A percentile compares a stretch with the other conserved stretches of the same genome.
phyloP scores from a whole-genome alignment of 768 basidiomycete species.

The Cubamyces sp. region DNA sequence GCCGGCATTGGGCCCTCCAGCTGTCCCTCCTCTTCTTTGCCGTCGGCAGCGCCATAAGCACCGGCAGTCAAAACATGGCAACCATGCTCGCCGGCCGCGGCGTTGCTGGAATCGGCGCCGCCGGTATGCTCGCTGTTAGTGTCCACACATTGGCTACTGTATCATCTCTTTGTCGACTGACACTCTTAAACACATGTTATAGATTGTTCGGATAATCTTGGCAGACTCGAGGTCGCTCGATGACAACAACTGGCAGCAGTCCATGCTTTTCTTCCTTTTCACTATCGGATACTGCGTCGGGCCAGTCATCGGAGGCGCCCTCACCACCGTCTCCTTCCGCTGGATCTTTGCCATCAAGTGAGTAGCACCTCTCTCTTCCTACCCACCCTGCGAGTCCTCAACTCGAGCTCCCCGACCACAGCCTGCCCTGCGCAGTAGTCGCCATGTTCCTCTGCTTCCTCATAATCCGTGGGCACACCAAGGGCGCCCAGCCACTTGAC shows the following conservation, averaged over 20 bases:
- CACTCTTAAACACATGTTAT: too few species aligned
- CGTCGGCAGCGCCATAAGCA: constrained; percentile 50
- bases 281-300: constrained; percentile 46
- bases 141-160: too few species aligned
- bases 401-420: constrained; percentile 18
- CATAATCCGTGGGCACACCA: constrained; percentile 42
- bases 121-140: constrained; percentile 44
- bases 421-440: constrained; percentile 44
- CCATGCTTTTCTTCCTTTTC: constrained; percentile 48
- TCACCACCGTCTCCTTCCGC: constrained; percentile 46
- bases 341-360: constrained; percentile 64
- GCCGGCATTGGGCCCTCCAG: constrained; percentile 52
- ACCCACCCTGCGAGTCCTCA: neutral
- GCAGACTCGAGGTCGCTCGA: constrained; percentile 48
- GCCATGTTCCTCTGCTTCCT: constrained; percentile 46
- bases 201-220: constrained; percentile 49
- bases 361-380: constrained; percentile 14
- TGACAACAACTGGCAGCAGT: constrained; percentile 46
- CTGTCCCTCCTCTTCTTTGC: constrained; percentile 49
- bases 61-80: constrained; percentile 49
- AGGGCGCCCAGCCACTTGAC: constrained; percentile 24
- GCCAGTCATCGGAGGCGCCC: constrained; percentile 48
- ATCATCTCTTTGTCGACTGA: too few species aligned
- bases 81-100: constrained; percentile 52
- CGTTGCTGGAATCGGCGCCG: constrained; percentile 54